These are phyloP conservation scores for Penicillium janthinellum DNA, from an alignment of 2,329 filamentous ascomycete species.

Conservation along the genomic window DNA sequence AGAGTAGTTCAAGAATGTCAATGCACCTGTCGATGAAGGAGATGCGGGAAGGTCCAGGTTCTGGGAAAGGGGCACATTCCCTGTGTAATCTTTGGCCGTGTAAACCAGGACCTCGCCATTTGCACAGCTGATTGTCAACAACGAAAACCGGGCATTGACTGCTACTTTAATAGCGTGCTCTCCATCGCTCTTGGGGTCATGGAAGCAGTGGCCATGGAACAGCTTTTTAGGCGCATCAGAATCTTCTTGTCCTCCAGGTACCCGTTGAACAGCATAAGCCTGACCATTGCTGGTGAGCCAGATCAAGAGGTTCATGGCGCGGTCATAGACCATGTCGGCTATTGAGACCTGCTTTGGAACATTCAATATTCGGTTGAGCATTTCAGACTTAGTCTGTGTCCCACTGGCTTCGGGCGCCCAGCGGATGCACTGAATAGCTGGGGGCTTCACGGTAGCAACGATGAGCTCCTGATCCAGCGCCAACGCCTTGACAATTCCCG, in stretches of 20 bases:
- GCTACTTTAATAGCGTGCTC: conserved; percentile 71
- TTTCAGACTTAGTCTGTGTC: conserved; percentile 85
- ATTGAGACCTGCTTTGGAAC: conserved; percentile 76
- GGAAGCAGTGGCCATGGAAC: conserved; percentile 91
- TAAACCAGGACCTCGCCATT: conserved; percentile 87
- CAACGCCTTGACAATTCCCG: conserved; percentile 83
- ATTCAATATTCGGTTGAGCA: conserved; percentile 85
- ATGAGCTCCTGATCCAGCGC: conserved; percentile 91
- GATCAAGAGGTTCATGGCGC: conserved; percentile 92
- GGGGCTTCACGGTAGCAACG: conserved; percentile 86
- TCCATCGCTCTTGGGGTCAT: conserved; percentile 63
- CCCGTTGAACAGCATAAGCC: conserved; percentile 85
- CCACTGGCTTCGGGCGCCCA: conserved; percentile 85
- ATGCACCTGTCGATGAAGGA: conserved; percentile 63
- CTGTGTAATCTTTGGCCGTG: conserved; percentile 86
- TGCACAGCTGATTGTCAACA: conserved; percentile 81
- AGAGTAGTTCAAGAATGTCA: conserved; percentile 81
- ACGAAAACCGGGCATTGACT: conserved; percentile 92
- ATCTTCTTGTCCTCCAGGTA: conserved; percentile 45
- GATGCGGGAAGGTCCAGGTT: conserved; percentile 71
- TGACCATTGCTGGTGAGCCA: conserved; percentile 89
- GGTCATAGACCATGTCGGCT: conserved; percentile 85
- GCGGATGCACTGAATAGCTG: conserved; percentile 93
- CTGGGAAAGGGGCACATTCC: conserved; percentile 88
- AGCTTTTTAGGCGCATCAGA: conserved; percentile 61